Percentiles rank a stretch among this genome's conserved stretches.
These are phyloP conservation scores for Komagataella mondaviorum DNA, from an alignment of 805 yeast species.

Conservation along the genomic window DNA sequence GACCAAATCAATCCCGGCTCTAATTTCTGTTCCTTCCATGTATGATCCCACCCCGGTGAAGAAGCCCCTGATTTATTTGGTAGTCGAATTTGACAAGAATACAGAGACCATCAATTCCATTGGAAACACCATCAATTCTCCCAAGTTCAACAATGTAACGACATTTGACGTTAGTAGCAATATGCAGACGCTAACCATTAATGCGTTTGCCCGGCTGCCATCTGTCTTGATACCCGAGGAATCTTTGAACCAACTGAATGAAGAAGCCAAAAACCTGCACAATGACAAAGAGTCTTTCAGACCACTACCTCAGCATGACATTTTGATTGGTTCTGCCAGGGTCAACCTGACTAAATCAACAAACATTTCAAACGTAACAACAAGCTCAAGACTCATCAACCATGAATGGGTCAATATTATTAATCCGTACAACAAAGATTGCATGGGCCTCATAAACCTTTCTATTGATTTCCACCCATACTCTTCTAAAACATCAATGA, in stretches of 20 bases:
- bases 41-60: conserved; percentile 19
- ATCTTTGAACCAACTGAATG: conserved; percentile 6
- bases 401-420: conserved; percentile 37
- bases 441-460: conserved; percentile 30
- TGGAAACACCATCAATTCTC: conserved; percentile 64
- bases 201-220: conserved; percentile 71
- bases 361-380: conserved; percentile 16
- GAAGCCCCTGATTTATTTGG: conserved; percentile 66
- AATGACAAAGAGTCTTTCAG: conserved; percentile 5
- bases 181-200: conserved; percentile 50
- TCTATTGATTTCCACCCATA: conserved; percentile 38
- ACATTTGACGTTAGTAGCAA: conserved; percentile 74
- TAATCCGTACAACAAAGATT: conserved; percentile 16
- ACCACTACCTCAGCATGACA: conserved; percentile 36
- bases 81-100: conserved; percentile 90
- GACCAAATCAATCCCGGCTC: conserved; percentile 29
- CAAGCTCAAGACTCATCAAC: conserved; percentile 45
- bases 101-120: conserved; percentile 81
- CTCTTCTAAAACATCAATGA: conserved; percentile 39
- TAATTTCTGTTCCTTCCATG: conserved; percentile 28
- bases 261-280: conserved; percentile 9
- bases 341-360: conserved; percentile 27
- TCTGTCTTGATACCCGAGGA: conserved; percentile 36
- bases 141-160: conserved; percentile 81
- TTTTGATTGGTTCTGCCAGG: conserved; percentile 61